Percentiles rank a stretch among this genome's conserved stretches.
phyloP scores from a whole-genome alignment of 106 monocot genomes.

The Vanilla planifolia region DNA sequence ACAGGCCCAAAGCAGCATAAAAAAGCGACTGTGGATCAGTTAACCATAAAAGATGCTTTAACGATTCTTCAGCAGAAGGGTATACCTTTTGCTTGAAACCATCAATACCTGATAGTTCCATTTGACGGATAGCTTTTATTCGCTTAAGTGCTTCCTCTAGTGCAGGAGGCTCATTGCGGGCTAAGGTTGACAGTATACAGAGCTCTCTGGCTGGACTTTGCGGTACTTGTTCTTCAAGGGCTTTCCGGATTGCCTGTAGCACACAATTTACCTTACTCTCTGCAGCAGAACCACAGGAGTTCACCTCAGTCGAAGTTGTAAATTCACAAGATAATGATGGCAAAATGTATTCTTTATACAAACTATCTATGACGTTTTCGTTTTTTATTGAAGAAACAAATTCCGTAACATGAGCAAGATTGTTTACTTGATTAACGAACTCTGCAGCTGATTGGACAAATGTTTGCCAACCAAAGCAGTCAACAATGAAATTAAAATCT shows the following conservation, averaged over 20 bases:
- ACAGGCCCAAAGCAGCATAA: constrained; percentile 88
- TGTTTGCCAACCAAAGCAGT: constrained; percentile 72
- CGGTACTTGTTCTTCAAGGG: constrained; percentile 48
- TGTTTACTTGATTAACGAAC: constrained; percentile 80
- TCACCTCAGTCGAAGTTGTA: constrained; percentile 10
- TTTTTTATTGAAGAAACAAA: constrained; percentile 88
- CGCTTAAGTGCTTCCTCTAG: constrained; percentile 88
- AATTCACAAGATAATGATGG: constrained; percentile 7
- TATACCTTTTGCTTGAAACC: constrained; percentile 31
- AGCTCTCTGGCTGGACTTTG: constrained; percentile 84
- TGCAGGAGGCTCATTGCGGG: constrained; percentile 85
- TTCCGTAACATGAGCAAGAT: constrained; percentile 80
- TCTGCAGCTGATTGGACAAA: constrained; percentile 61
- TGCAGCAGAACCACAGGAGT: neutral
- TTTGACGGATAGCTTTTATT: constrained; percentile 74
- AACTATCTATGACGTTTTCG: constrained; percentile 61
- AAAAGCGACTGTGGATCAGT: constrained; percentile 75
- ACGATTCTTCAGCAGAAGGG: constrained; percentile 86
- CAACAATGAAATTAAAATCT: constrained; percentile 92
- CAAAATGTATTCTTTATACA: constrained; percentile 58
- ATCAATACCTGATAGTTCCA: constrained; percentile 52
- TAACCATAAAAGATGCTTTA: constrained; percentile 94
- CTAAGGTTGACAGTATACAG: constrained; percentile 90
- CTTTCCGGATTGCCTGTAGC: constrained; percentile 50
- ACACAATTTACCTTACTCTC: constrained; percentile 58